Base-by-base conservation (phyloP, 2,329 filamentous ascomycete genomes). In the Cladosporium sp. region DNA sequence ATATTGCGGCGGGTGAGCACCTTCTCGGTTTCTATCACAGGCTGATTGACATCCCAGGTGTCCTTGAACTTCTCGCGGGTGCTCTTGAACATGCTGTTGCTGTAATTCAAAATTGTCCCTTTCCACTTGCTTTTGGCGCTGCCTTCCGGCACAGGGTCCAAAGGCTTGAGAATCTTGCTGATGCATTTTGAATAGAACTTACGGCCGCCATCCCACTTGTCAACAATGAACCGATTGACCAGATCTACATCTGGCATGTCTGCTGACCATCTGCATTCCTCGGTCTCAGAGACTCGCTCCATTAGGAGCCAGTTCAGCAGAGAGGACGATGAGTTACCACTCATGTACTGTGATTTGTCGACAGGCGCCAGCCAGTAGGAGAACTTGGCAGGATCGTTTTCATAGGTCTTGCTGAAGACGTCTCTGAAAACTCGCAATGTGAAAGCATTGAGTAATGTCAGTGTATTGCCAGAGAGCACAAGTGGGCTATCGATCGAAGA, bases 321-420 rank as follows among this genome's bases (percentile, higher is more conserved):
- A 3, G 19, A 3, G 11, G 30, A 43, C 20, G 33, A 25, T 11
- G 22, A 4, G 12, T 22, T 7, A 3, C 13, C 15, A 9, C n/a
- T 29, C 12, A 19, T 62, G 40, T 16, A 4, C 4, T 32, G 16
- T 13, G 1, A 15, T 3, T 38, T 43, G 33, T 13, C 58, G 33
- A 39, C 55, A 16, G 93, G 92, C 0, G 83, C 86, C 12, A 96
- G 62, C 72, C 90, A 95, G 67, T 96, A 98, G 0, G 90, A 85
- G 64, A 95, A 78, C 22, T 84, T 81, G 1, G 75, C 67, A 0
- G 74, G 58, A 13, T 82, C 74, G 0, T 79, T 72, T 42, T 86
- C 82, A 60, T 88, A 98, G 3, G 77, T 75, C 66, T 98, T 98
- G 67, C 90, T 92, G 71, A 95, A 97, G 0, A 96, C 73, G 58